phyloP scores from a whole-genome alignment of 202 grass and related monocot species.

The Musa balbisiana region DNA sequence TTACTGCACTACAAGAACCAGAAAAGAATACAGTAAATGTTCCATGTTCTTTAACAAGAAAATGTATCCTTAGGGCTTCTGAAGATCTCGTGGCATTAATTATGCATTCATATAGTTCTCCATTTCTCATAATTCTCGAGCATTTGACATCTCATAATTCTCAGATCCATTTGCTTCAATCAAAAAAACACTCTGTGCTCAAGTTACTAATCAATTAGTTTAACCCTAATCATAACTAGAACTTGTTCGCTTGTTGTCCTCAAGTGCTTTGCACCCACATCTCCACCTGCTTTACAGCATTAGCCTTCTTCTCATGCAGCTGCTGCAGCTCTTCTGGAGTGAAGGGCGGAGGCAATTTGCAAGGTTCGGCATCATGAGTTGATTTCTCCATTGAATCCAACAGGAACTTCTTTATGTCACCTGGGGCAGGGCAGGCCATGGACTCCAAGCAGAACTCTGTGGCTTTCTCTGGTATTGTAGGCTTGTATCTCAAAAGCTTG shows the following conservation, averaged over 20 bases:
- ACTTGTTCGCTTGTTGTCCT: not conserved
- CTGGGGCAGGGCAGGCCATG: slow-evolving; percentile 33
- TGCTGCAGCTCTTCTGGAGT: slow-evolving; percentile 23
- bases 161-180: not conserved
- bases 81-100: not conserved
- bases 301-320: slow-evolving; percentile 14
- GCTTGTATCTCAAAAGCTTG: slow-evolving; percentile 56
- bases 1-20: not conserved
- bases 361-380: slow-evolving; percentile 31
- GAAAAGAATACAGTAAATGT: no score
- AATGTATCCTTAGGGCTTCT: not conserved
- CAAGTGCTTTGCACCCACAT: slow-evolving; percentile 9
- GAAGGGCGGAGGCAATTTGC: slow-evolving; percentile 53
- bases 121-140: not conserved
- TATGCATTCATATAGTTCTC: not conserved
- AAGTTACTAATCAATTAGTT: not conserved
- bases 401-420: slow-evolving; percentile 37
- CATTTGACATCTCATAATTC: not conserved
- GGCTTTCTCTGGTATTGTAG: slow-evolving; percentile 52
- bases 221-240: not conserved
- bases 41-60: not conserved
- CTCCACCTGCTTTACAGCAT: slow-evolving; percentile 20
- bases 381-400: slow-evolving; percentile 51
- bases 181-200: no score
- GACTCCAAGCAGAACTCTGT: slow-evolving; percentile 52